Base-by-base conservation (phyloP, 306 rosid genomes). In the Malus asiatica region DNA sequence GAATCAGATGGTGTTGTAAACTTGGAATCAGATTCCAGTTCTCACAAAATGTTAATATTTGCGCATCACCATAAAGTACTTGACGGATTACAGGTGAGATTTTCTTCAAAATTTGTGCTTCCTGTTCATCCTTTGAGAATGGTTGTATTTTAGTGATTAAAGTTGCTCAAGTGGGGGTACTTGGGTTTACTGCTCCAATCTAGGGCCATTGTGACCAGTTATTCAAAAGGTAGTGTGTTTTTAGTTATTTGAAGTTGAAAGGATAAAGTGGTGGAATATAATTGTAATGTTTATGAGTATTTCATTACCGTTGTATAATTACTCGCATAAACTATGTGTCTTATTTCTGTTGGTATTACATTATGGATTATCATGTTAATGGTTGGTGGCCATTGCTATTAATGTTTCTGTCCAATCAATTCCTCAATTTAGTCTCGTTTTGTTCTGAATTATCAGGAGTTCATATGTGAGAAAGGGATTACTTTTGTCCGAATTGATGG, bases 61-160 rank as follows among this genome's bases (percentile, higher is more conserved):
- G 97, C 90, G 57, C 98, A 94, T 89, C 97, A 94, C 79, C 97
- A 84, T 82, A 92, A 83, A 83, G 98, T 92, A 67, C 98, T 94
- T 79, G 96, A 94, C 19, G 92, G 92, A 79, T 80, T 92, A 76
- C 98, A 94, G 90, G 98, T 93, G 76, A 68, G 73, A 66, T 30
- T 72, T 82, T 42, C 75, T 63, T 79, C 55, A 53, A 12, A 51
- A 45, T 72, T 78, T 72, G 70, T 64, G 73, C 57, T 61, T 77
- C 61, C 81, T 53, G 51, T 83, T 78, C 68, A 67, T 66, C 55
- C 53, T 4, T 77, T 69, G 30, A 44, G 53, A 73, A 60, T 79
- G 42, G 32, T 76, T 63, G 9, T 58, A 6, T 51, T 46, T 52
- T 46, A 30, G 33, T 32, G 14, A 29, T 18, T n/a, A 70, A 38